A percentile compares a stretch with the other conserved stretches of the same genome.
Conservation (phyloP, 495 filamentous ascomycete species). For the Articulospora tetracladia region DNA sequence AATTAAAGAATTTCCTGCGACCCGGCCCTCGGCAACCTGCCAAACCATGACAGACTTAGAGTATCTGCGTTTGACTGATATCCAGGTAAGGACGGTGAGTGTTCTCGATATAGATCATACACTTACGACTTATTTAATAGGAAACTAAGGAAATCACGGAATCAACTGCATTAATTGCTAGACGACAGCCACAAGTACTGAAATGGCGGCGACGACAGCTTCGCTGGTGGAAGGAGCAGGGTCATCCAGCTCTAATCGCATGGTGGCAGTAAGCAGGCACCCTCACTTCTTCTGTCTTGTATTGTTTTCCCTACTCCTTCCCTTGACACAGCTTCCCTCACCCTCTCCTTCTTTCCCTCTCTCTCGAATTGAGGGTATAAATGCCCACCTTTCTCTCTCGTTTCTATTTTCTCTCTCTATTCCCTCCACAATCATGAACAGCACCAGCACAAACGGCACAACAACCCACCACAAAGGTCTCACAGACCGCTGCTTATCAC, state of each 20-base stretch:
- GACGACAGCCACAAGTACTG: conserved; percentile 17
- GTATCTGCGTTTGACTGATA: conserved; percentile 17
- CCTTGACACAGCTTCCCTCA: conserved; percentile 14
- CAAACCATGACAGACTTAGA: conserved; percentile 18
- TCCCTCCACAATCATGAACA: conserved; percentile 13
- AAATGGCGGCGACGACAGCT: conserved; percentile 15
- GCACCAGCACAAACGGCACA: conserved; percentile 3
- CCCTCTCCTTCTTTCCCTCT: conserved; percentile 16
- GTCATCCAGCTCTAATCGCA: conserved; percentile 21
- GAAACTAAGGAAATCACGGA: conserved; percentile 20
- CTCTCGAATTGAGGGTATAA: conserved; percentile 12
- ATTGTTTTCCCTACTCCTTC: conserved; percentile 18
- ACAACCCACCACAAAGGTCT: conserved; percentile 12
- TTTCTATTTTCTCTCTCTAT: conserved; percentile 18
- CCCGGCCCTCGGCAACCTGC: conserved; percentile 5
- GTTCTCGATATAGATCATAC: conserved; percentile 15
- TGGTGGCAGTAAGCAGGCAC: conserved; percentile 20
- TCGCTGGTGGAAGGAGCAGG: conserved; percentile 17
- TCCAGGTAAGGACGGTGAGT: conserved; percentile 15
- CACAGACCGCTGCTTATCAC: conserved; percentile 16
- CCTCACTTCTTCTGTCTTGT: conserved; percentile 15
- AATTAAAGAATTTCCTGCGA: conserved; percentile 4
- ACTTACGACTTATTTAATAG: conserved; percentile 19
- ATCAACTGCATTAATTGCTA: conserved; percentile 20
- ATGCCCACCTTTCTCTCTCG: conserved; percentile 12